Evolutionary conservation across 2,329 filamentous ascomycete species (phyloP), one percentile per base, ranked within the genome.

Genomic region (Alternaria arborescens): DNA sequence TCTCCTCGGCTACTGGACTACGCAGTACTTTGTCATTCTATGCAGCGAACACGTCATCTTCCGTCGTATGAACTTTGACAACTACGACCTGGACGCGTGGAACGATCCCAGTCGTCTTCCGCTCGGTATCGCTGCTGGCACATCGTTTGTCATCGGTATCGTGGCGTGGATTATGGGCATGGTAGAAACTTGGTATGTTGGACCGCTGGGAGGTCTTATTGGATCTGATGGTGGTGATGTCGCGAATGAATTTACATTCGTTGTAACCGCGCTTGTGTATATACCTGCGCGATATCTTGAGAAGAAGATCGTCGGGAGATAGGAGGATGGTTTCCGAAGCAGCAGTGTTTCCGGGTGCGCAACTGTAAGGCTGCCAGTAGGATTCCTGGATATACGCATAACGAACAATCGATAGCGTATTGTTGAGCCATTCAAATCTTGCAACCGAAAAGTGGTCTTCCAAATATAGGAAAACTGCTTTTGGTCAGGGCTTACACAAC

Each of bases 171-270:
- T 86, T 22, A 77, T 88, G 69, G 87, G 86, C 1, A 88, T 89
- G 86, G 81, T 81, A 47, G 82, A 87, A 75, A 86, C 84, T 0
- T 87, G 83, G 82, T 86, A 83, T 66, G 75, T 84, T 22, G 85
- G 84, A 3, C 73, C 72, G 22, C 58, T 76, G 18, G 74, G 67
- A 4, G 68, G 64, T 52, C 52, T 71, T 11, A 72, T 76, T 51
- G 72, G 74, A 22, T 38, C 56, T 8, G 57, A 50, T 12, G 74
- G 74, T 10, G 72, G 69, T n/a, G 74, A 76, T 46, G 42, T 76
- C 14, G 71, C 70, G 18, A 73, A 72, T 18, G 69, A 72, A 53
- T 67, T 75, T 7, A 74, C 71, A 0, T 70, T 71, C 52, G 56
- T 66, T 4, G 56, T 76, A 7, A 76, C 73, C 1, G 65, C 64